Evolutionary conservation across 1,284 basidiomycete genomes (phyloP), one percentile per base, ranked within the genome.

Genomic region (Pseudozyma sp.): DNA sequence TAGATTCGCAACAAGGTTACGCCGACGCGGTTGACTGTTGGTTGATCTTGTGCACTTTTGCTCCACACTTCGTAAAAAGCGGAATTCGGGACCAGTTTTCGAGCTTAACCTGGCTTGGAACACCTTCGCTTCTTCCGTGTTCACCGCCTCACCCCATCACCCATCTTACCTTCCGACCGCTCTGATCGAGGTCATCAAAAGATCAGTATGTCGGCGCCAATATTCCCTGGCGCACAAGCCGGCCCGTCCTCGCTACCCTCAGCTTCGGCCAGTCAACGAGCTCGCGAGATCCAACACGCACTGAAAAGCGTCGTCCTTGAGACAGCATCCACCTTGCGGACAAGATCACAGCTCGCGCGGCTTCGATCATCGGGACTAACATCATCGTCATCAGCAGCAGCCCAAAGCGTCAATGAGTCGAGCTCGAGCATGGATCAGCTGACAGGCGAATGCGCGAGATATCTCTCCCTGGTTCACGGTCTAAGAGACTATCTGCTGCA

Each of bases 301-400:
- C 68, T 75, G n/a, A 67, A 62, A 39, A 57, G 54, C 31, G 71
- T 75, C 50, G 68, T 75, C 11, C 68, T 75, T 14, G 48, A 67
- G 30, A 75, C 73, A 19, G 73, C 68, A 4, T 68, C 69, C 14
- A 59, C 73, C 10, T 55, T 75, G 16, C 68, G 73, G 19, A 46
- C 73, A 19, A 63, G 55, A 56, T 63, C 64, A 5, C 72, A 70
- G 24, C 72, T 68, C 10, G 54, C 62, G 9, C 67, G 67, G 0
- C 53, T 69, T 6, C 56, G 54, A 19, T 47, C 67, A 2, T 52
- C 59, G 2, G 31, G 54, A 4, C 35, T 56, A 6, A 37, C 49
- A 3, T 63, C 60, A 14, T 44, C 55, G 4, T 55, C 56, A 13
- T 55, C 58, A 29, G 42, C 62, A 9, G 60, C 66, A 8, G 57